These are phyloP conservation scores for Neurospora sp. DNA, from an alignment of 495 filamentous ascomycete species.

Conservation along the genomic window DNA sequence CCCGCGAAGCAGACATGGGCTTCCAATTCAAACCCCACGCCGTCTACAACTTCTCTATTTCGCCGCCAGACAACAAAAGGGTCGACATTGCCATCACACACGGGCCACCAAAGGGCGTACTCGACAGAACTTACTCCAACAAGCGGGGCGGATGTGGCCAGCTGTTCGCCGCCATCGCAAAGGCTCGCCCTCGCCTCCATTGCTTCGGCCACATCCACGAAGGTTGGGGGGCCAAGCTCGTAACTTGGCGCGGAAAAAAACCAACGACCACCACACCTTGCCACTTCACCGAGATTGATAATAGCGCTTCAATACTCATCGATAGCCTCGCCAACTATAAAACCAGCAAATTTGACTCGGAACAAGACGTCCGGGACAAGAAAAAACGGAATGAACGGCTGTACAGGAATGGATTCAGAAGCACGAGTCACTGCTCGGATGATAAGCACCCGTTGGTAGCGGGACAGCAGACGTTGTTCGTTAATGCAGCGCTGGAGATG, in stretches of 20 bases:
- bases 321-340: constrained; percentile 31
- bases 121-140: constrained; percentile 36
- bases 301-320: constrained; percentile 30
- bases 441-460: constrained; percentile 28
- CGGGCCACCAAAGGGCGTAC: constrained; percentile 51
- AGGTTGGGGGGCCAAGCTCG: constrained; percentile 55
- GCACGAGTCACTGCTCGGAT: constrained; percentile 23
- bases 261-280: constrained; percentile 21
- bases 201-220: constrained; percentile 74
- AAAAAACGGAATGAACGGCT: not conserved
- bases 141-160: constrained; percentile 44
- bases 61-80: constrained; percentile 9
- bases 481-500: constrained; percentile 53
- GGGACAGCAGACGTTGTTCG: constrained; percentile 55
- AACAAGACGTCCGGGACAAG: constrained; percentile 2
- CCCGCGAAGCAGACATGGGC: constrained; percentile 42
- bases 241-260: constrained; percentile 40
- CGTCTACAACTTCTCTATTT: constrained; percentile 37
- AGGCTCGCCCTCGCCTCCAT: constrained; percentile 46
- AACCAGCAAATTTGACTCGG: constrained; percentile 5
- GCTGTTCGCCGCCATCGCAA: constrained; percentile 46
- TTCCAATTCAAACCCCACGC: constrained; percentile 48
- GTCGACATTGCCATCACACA: constrained; percentile 67
- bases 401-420: constrained; percentile 4
- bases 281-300: constrained; percentile 29